These are phyloP conservation scores for Eucalyptus sideroxylon DNA, from an alignment of 345 rosid species.

Conservation along the genomic window DNA sequence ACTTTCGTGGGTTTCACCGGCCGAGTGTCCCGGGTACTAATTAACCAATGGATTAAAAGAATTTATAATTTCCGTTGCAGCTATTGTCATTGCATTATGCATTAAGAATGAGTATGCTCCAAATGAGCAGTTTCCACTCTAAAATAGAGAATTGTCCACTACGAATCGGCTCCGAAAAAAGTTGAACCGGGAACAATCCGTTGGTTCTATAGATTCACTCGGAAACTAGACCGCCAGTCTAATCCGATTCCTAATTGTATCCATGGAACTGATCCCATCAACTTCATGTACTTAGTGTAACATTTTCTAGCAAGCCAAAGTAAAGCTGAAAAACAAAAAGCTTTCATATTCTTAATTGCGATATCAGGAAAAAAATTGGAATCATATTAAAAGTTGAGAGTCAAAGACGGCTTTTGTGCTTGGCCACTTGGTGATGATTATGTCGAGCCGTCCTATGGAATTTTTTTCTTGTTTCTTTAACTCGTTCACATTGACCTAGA, in stretches of 20 bases:
- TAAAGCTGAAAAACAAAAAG: too few relatives aligned
- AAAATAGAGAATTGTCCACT: too few relatives aligned
- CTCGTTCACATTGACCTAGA: neutral
- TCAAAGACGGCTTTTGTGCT: neutral
- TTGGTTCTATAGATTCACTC: too few relatives aligned
- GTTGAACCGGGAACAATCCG: accelerated
- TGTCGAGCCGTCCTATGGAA: neutral
- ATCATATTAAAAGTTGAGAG: too few relatives aligned
- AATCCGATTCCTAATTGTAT: too few relatives aligned
- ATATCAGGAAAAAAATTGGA: too few relatives aligned
- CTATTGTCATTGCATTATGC: too few relatives aligned
- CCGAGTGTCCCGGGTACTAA: neutral
- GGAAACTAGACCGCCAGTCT: accelerated
- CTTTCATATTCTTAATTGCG: too few relatives aligned
- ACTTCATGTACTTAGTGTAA: too few relatives aligned
- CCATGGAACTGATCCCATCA: too few relatives aligned
- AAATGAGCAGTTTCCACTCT: accelerated
- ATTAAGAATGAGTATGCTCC: too few relatives aligned
- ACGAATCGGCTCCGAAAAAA: accelerated
- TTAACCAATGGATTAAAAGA: neutral
- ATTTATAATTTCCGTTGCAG: neutral
- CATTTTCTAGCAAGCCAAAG: too few relatives aligned
- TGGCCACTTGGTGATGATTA: neutral
- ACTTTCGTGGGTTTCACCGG: neutral
- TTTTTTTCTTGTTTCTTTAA: neutral